phyloP scores from a whole-genome alignment of 2,329 filamentous ascomycete genomes.

The Dissoconium aciculare region DNA sequence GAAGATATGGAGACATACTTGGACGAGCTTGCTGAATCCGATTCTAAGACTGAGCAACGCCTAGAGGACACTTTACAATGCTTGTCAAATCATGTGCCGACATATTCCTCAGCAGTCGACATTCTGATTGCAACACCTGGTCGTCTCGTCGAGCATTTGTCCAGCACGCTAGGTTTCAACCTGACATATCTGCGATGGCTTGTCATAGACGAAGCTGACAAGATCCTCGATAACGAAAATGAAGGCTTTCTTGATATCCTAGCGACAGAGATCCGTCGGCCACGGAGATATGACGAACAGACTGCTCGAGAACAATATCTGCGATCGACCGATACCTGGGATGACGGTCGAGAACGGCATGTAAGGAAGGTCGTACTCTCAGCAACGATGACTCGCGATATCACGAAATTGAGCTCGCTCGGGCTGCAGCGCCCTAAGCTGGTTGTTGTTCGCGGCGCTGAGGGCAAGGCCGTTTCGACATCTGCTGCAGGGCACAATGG shows the following conservation, averaged over 20 bases:
- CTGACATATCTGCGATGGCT: slow-evolving; percentile 72
- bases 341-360: slow-evolving; percentile 26
- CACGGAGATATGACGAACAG: slow-evolving; percentile 12
- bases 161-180: slow-evolving; percentile 66
- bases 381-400: slow-evolving; percentile 79
- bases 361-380: slow-evolving; percentile 75
- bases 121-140: slow-evolving; percentile 85
- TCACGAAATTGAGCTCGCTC: slow-evolving; percentile 62
- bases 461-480: slow-evolving; percentile 21
- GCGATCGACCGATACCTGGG: slow-evolving; percentile 19
- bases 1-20: slow-evolving; percentile 18
- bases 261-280: slow-evolving; percentile 12
- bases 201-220: slow-evolving; percentile 86
- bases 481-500: slow-evolving; percentile 17
- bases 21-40: slow-evolving; percentile 10
- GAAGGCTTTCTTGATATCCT: slow-evolving; percentile 18
- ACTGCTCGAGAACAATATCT: slow-evolving; percentile 16
- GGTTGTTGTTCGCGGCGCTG: slow-evolving; percentile 52
- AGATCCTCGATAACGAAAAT: slow-evolving; percentile 58
- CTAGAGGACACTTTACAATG: slow-evolving; percentile 26
- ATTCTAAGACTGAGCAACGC: slow-evolving; percentile 16
- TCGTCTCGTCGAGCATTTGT: slow-evolving; percentile 78
- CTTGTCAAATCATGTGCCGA: slow-evolving; percentile 48
- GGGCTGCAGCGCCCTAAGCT: slow-evolving; percentile 59
- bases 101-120: slow-evolving; percentile 60